phyloP scores from a whole-genome alignment of 495 filamentous ascomycete genomes.

The Aspergillus cristatus region DNA sequence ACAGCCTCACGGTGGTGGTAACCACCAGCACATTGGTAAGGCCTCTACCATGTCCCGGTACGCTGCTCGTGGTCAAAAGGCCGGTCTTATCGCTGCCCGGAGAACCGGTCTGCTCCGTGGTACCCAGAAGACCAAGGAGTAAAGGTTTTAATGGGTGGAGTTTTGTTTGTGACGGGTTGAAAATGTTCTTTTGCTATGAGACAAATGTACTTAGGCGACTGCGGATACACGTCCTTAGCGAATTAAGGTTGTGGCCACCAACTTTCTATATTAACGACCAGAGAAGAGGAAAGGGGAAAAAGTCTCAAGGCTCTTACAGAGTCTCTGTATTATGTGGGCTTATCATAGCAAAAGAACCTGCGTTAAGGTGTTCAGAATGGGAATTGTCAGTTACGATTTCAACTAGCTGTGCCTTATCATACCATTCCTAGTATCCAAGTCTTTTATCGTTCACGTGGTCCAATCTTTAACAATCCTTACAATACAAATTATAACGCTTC shows the following conservation, averaged over 20 bases:
- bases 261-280: constrained; percentile 27
- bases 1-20: constrained; percentile 99
- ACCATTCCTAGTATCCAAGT: no score
- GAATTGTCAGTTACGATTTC: no score
- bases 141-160: constrained; percentile 33
- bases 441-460: no score
- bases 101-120: constrained; percentile 98
- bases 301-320: constrained; percentile 15
- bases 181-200: constrained; percentile 44
- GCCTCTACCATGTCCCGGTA: constrained; percentile 98
- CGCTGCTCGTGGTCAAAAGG: constrained; percentile 97
- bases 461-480: no score
- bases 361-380: not conserved
- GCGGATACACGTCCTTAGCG: constrained; percentile 37
- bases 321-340: not conserved
- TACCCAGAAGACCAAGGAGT: constrained; percentile 98
- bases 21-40: constrained; percentile 99
- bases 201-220: constrained; percentile 44
- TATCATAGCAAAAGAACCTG: not conserved
- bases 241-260: constrained; percentile 41
- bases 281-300: constrained; percentile 22
- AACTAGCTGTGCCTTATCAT: no score
- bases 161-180: constrained; percentile 43
- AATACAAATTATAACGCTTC: no score
- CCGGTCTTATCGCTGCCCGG: constrained; percentile 98